Base-by-base conservation (phyloP, 2,329 filamentous ascomycete genomes). In the Colletotrichum somersetense region DNA sequence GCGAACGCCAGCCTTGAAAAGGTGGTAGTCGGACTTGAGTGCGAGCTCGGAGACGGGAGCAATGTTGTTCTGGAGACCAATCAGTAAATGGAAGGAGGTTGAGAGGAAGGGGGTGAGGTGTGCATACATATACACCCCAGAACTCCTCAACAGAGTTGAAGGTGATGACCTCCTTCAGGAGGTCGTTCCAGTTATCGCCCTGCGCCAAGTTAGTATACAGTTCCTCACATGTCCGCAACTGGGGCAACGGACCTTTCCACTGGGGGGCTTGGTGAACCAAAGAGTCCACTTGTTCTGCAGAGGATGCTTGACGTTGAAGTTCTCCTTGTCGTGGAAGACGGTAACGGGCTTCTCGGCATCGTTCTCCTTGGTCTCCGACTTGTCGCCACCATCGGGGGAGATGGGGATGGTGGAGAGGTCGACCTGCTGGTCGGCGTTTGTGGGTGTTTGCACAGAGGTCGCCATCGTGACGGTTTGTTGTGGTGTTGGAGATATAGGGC, bases 281-380 rank as follows among this genome's bases (percentile, higher is more conserved):
- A 99, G 88, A 72, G 96, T 98, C 96, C 96, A 99, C 81, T 93
- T 93, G 88, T 98, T 93, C 89, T 97, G 95, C 73, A 99, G 89
- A 76, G 95, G 96, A 83, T 99, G 96, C 89, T 98, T 99, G 84
- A 99, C 96, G 79, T 97, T 99, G 90, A 99, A 99, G 88, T 99
- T 98, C 76, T 98, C 93, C 78, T 96, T 93, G 85, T 98, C 95
- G 82, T 99, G 95, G 87, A 99, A 99, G 77, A 99, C 96, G 58
- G 96, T 99, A 78, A 97, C 88, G 63, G 93, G 87, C 80, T 95
- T 91, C 75, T 83, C 83, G 75, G 86, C 84, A 66, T 82, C 83
- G 67, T 87, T 86, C 67, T 82, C 83, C 66, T 87, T 86, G 75
- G 84, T 82, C 67, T 85, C 82, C 72, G 83, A 80, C 77, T 84